Evolutionary conservation across 1,284 basidiomycete species (phyloP).

Genomic region (Phylloboletellus chloephorus): DNA sequence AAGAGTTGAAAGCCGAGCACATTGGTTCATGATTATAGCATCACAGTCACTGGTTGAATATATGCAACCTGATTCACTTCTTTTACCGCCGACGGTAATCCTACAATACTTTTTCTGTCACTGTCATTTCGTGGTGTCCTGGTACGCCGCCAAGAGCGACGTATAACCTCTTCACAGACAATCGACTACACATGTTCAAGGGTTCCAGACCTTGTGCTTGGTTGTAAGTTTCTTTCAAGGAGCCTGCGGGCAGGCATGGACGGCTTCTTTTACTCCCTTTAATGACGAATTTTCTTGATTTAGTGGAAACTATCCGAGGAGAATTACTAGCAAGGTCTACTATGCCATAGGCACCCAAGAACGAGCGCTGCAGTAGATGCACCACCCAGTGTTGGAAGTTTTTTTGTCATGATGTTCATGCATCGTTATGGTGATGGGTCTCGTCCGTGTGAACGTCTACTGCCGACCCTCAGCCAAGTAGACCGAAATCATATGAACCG

Average conservation of each 20-base stretch:
- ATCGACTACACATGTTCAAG: not conserved
- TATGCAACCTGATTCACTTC: constrained; percentile 6
- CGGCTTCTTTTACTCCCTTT: not conserved
- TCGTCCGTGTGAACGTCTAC: too few relatives aligned
- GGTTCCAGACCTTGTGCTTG: not conserved
- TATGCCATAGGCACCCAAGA: too few relatives aligned
- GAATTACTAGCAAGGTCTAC: too few relatives aligned
- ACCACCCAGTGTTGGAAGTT: too few relatives aligned
- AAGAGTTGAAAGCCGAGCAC: constrained; percentile 10
- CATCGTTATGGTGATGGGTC: too few relatives aligned
- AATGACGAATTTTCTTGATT: not conserved
- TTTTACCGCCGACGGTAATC: not conserved
- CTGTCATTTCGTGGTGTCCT: constrained; percentile 6
- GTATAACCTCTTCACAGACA: constrained; percentile 5
- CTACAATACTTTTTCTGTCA: constrained; percentile 8
- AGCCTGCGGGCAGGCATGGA: not conserved
- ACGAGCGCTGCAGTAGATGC: too few relatives aligned
- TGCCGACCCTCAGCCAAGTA: too few relatives aligned
- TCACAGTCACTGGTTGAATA: constrained; percentile 31
- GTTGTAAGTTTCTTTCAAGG: too few relatives aligned
- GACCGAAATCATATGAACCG: too few relatives aligned
- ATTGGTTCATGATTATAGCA: constrained; percentile 25
- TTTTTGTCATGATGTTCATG: too few relatives aligned
- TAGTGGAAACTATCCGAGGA: too few relatives aligned
- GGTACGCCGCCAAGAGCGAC: not conserved